Base-by-base conservation (phyloP, 257 asterid genomes). In the Nicotiana otophora region DNA sequence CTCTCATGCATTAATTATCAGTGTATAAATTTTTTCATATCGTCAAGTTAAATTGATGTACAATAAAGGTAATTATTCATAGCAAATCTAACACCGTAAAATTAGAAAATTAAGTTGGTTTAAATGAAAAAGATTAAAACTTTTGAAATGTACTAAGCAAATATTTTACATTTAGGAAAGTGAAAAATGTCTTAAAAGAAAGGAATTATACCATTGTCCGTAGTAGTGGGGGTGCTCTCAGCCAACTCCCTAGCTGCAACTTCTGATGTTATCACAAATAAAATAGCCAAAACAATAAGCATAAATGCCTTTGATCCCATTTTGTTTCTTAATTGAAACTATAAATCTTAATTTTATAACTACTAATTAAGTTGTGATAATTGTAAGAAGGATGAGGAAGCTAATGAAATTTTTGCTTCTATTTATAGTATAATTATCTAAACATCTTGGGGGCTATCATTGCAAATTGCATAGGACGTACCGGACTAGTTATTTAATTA, bases 221-320 rank as follows among this genome's bases (percentile, higher is more conserved):
- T 16, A n/a, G 77, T 66, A 68, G 78, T 46, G 12, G 60, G 23
- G 60, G 78, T 20, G 55, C 14, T 23, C 30, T 85, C 81, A 9
- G 81, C 68, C 55, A 85, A 69, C 16, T 82, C 85, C 65, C 83
- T 77, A 11, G 81, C 85, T 3, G 83, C 80, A 7, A 85, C 85
- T 54, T 78, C 61, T 0, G 82, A 78, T 51, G 78, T 48, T 19
- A 85, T 82, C 28, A 82, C 55, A 30, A 68, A 19, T n/a, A 69
- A 61, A 19, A 79, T 30, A 79, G 78, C 83, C 51, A 85, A 39
- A 23, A 51, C 57, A 39, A 78, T 68, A 23, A 85, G 33, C 53
- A 85, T 15, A 20, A 66, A 26, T 66, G 58, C 12, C 82, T 77
- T 82, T 28, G 16, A 76, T 12, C 70, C 83, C 87, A 85, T 85